Evolutionary conservation across 345 rosid genomes (phyloP), one percentile per base, ranked within the genome.

Genomic region (Arabidopsis arenosa): DNA sequence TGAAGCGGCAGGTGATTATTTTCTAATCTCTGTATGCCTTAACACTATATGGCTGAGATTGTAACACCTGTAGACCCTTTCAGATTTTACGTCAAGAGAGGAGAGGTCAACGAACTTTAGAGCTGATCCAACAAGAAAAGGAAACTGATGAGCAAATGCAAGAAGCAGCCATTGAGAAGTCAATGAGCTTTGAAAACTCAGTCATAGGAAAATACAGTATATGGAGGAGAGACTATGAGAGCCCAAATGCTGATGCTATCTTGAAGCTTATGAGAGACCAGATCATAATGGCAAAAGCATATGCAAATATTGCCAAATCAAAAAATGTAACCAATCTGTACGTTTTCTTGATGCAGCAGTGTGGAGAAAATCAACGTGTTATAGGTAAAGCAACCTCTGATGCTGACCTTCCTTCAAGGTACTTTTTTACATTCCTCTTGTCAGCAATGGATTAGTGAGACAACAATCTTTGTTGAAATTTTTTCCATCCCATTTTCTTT

Each of bases 191-290:
- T 66, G 88, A 87, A 59, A 86, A 90, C 43, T 74, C 85, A 17
- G 74, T 81, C 80, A 80, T 74, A 66, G 97, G 86, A 68, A 96
- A 89, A 76, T 91, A 93, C 80, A 91, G 93, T 63, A 87, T 90
- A 73, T 93, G 96, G 99, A 91, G 98, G 85, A 89, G 88, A 87
- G 98, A 95, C 79, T 89, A 63, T 66, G 96, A 92, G 66, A 89
- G 76, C 79, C 93, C 88, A 63, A 88, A 88, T 82, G 89, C 97
- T 55, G 99, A 88, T 81, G 81, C 97, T 63, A 85, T 84, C 23
- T 83, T 93, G 85, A 93, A 87, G 76, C 94, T 95, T 70, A 93
- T 93, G 92, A 86, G 93, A 37, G 98, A 95, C 86, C 99, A 95
- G 86, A 85, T 93, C 75, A 90, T 92, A 68, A 88, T 93, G 98